Conservation (phyloP, 257 asterid genomes). For the Przewalskia tangutica region DNA sequence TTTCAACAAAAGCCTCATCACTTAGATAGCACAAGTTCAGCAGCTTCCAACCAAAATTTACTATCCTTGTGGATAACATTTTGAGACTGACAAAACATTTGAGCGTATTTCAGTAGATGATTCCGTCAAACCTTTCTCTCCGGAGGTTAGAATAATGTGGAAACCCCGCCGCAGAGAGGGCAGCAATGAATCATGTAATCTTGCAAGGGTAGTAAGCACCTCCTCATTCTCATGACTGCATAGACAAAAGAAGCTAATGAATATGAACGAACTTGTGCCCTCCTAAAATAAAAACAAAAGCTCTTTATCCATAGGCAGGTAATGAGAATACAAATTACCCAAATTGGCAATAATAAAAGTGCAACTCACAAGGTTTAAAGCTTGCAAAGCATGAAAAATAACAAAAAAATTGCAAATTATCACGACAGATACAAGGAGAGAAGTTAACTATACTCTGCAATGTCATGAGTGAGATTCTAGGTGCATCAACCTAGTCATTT, state of each 20-base stretch:
- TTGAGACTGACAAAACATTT: constrained; percentile 48
- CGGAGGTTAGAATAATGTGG: constrained; percentile 27
- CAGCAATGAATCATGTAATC: constrained; percentile 68
- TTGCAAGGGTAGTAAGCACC: constrained; percentile 59
- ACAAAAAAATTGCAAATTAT: not conserved
- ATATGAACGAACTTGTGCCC: not conserved
- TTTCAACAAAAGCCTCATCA: constrained; percentile 61
- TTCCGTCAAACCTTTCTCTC: constrained; percentile 30
- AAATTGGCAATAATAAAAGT: not conserved
- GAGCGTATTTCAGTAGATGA: constrained; percentile 38
- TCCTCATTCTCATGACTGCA: constrained; percentile 80
- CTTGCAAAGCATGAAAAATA: not conserved
- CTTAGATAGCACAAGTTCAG: constrained; percentile 65
- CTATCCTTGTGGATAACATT: constrained; percentile 58
- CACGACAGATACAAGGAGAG: not conserved
- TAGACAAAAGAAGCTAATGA: constrained; percentile 7
- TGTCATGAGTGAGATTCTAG: not conserved
- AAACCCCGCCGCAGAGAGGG: constrained; percentile 70
- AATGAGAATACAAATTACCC: not conserved
- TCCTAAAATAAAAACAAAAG: not conserved
- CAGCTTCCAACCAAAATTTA: constrained; percentile 68
- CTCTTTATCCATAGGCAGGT: not conserved
- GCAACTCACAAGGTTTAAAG: not conserved
- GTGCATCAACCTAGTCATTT: not conserved
- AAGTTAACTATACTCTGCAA: not conserved